Conservation (phyloP, 331 rosid species). For the Quercus lobata region DNA sequence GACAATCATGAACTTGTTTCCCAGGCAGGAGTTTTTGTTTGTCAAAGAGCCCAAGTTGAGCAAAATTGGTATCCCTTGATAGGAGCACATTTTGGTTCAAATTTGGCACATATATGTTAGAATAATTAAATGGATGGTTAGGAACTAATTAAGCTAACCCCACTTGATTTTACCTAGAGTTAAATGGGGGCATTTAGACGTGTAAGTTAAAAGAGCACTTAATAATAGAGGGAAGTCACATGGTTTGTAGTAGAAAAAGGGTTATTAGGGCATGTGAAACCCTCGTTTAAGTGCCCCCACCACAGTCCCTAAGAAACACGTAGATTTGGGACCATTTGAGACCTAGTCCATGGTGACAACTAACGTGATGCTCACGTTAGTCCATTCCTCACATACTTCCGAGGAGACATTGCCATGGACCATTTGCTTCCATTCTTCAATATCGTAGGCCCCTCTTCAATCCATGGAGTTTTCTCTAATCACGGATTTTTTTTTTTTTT, state of each 20-base stretch:
- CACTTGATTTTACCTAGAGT: constrained; percentile 13
- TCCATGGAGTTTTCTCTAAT: neutral
- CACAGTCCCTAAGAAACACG: constrained; percentile 37
- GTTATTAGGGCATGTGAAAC: constrained; percentile 75
- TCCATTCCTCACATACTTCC: constrained; percentile 41
- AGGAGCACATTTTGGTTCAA: neutral
- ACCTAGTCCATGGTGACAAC: constrained; percentile 48
- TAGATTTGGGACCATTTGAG: constrained; percentile 42
- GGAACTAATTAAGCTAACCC: neutral
- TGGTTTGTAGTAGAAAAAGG: constrained; percentile 69
- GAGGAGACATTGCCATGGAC: constrained; percentile 57
- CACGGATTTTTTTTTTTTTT: no score
- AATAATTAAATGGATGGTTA: neutral
- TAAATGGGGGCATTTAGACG: constrained; percentile 14
- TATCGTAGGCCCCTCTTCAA: constrained; percentile 35
- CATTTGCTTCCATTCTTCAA: constrained; percentile 49
- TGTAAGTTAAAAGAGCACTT: neutral
- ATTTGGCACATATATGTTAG: neutral
- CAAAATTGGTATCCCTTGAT: neutral
- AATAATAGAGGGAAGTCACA: constrained; percentile 49
- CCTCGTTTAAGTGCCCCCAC: constrained; percentile 58
- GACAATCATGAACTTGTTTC: neutral
- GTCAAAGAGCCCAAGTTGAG: neutral
- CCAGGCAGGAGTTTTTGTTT: neutral
- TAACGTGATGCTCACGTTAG: constrained; percentile 81